Evolutionary conservation across 352 stramenopile genomes (phyloP), one percentile per base, ranked within the genome.

Genomic region (Phytophthora pini): DNA sequence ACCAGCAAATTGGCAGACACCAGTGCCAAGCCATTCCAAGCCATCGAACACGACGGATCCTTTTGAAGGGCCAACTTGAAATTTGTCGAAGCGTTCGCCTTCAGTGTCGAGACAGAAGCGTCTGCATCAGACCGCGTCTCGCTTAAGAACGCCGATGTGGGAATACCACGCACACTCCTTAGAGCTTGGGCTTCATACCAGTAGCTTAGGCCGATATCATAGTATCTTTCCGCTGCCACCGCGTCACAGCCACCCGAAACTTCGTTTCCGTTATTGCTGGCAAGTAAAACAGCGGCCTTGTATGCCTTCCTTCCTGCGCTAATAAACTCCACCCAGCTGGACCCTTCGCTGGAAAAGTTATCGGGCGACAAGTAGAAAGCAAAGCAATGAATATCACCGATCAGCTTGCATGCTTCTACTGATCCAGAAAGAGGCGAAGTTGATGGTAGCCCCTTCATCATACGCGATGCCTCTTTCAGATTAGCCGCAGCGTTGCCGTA

Each of bases 341-440:
- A 63, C 22, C 54, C 60, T 15, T 70, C 51, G 6, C 50, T 62
- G 47, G 59, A 66, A 60, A 95, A 95, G n/a, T 90, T 66, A 10
- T 71, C 55, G 4, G 86, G 84, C 6, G 86, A 83, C 56, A 96
- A 71, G 61, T 92, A 92, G 56, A 93, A 96, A 20, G 85, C 83
- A 61, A 95, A 94, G 48, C 78, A 82, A 57, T 94, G 82, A 29
- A 96, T 76, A 47, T 96, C 88, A 20, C 86, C 88, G 2, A 95
- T 74, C 32, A 96, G 50, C 67, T 95, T 94, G 41, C 80, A 72
- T 3, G 56, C 70, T 51, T 88, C 77, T 5, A 65, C 70, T 12
- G 77, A 84, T 6, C 46, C 56, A 20, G 61, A 70, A 0, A 79
- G 41, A 7, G 54, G 29, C 5, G 72, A 75, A 2, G 65, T 61